These are phyloP conservation scores for Abrus pulchellus DNA, from an alignment of 306 rosid species.

Conservation along the genomic window DNA sequence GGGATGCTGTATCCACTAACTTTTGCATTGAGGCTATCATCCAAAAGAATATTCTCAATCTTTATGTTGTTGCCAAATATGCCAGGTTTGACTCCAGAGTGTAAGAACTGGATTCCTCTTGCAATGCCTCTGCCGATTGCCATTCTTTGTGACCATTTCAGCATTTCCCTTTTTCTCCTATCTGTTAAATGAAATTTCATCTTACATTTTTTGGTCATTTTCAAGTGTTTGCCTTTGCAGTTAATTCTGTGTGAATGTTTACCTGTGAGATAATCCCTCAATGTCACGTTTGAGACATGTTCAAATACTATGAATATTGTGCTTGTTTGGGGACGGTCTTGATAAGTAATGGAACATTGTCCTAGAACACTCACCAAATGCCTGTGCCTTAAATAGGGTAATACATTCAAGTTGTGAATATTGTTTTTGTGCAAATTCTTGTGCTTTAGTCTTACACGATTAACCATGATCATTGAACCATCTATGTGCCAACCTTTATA, in stretches of 20 bases:
- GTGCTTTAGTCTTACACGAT: slow-evolving; percentile 62
- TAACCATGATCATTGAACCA: slow-evolving; percentile 72
- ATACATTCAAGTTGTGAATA: slow-evolving; percentile 61
- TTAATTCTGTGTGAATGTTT: slow-evolving; percentile 14
- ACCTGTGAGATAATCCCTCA: slow-evolving; percentile 78
- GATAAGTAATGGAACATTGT: slow-evolving; percentile 63
- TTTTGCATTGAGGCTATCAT: slow-evolving; percentile 73
- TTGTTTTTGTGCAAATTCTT: slow-evolving; percentile 56
- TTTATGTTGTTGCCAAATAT: slow-evolving; percentile 76
- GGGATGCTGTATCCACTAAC: slow-evolving; percentile 81
- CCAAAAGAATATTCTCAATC: slow-evolving; percentile 74
- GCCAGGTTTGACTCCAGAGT: slow-evolving; percentile 69
- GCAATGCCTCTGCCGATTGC: slow-evolving; percentile 71
- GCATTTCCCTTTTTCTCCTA: slow-evolving; percentile 72
- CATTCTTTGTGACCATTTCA: slow-evolving; percentile 97
- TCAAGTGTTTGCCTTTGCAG: background rate
- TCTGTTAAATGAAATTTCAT: slow-evolving; percentile 57
- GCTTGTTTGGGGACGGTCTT: slow-evolving; percentile 66
- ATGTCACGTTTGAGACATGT: slow-evolving; percentile 64
- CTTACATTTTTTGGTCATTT: slow-evolving; percentile 16
- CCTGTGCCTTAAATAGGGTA: slow-evolving; percentile 77
- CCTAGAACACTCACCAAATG: slow-evolving; percentile 91
- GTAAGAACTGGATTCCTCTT: slow-evolving; percentile 82
- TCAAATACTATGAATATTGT: slow-evolving; percentile 72
- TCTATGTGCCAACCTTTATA: slow-evolving; percentile 77